These are phyloP conservation scores for Isoetes taiwanensis DNA, from an alignment of 75 land plant genomes.

Conservation along the genomic window DNA sequence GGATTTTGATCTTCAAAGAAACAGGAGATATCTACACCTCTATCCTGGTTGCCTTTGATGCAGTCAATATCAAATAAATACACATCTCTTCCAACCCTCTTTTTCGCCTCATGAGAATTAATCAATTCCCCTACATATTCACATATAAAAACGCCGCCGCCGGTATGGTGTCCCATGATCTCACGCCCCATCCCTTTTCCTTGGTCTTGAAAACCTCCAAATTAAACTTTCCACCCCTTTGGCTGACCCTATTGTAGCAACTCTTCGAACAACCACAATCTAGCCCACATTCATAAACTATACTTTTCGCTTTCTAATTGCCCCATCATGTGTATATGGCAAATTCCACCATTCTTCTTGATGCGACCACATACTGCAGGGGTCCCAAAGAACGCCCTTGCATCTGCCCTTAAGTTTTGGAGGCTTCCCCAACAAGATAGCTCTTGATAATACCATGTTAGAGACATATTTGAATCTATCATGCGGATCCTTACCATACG, in stretches of 20 bases:
- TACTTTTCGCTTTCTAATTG: slow-evolving; percentile 21
- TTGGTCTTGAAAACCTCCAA: slow-evolving; percentile 63
- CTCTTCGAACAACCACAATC: slow-evolving; percentile 30
- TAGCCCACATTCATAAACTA: slow-evolving; percentile 50
- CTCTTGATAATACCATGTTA: slow-evolving; percentile 18
- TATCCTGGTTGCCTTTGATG: slow-evolving; percentile 16
- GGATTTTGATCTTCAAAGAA: slow-evolving; percentile 10
- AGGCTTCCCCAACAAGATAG: slow-evolving; percentile 7
- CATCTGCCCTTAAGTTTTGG: slow-evolving; percentile 33
- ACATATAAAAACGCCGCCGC: slow-evolving; percentile 60
- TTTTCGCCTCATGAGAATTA: slow-evolving; percentile 29
- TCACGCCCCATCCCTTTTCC: slow-evolving; percentile 58
- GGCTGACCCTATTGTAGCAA: slow-evolving; percentile 43
- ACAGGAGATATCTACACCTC: slow-evolving; percentile 24
- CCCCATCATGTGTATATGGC: slow-evolving; percentile 34
- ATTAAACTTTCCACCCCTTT: slow-evolving; percentile 32
- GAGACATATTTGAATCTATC: slow-evolving; percentile 33
- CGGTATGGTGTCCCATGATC: slow-evolving; percentile 52
- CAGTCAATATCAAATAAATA: slow-evolving; percentile 72
- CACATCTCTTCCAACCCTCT: slow-evolving; percentile 52
- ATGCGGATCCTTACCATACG: slow-evolving; percentile 38
- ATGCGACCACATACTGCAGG: slow-evolving; percentile 39
- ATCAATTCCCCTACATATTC: slow-evolving; percentile 51
- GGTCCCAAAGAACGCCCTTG: slow-evolving; percentile 17
- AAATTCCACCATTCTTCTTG: slow-evolving; percentile 30